phyloP scores from a whole-genome alignment of 257 asterid genomes.

The Primulina eburnea region DNA sequence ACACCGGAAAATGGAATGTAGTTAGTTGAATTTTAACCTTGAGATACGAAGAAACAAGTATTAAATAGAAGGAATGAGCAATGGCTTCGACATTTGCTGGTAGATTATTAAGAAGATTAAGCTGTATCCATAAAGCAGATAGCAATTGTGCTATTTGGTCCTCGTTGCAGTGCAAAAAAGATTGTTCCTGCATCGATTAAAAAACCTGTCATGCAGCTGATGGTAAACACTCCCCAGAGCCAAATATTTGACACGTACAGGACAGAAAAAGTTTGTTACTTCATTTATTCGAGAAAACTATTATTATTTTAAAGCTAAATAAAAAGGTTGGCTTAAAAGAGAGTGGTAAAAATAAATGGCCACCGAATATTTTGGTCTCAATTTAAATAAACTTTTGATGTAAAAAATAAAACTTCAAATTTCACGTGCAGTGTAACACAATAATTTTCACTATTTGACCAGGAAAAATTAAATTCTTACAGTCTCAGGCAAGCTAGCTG shows the following conservation, averaged over 20 bases:
- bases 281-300: neutral
- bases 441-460: neutral
- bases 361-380: neutral
- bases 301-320: neutral
- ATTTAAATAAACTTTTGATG: neutral
- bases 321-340: neutral
- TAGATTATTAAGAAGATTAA: slow-evolving; percentile 66
- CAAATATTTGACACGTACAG: slow-evolving; percentile 5
- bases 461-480: slow-evolving; percentile 38
- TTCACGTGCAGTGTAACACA: neutral
- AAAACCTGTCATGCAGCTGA: slow-evolving; percentile 13
- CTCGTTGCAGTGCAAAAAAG: slow-evolving; percentile 66
- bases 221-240: neutral
- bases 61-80: slow-evolving; percentile 86
- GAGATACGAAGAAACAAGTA: slow-evolving; percentile 57
- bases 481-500: slow-evolving; percentile 56
- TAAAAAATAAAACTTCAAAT: neutral
- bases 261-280: neutral
- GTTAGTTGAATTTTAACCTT: slow-evolving; percentile 46
- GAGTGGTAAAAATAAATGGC: neutral
- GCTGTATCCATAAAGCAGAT: slow-evolving; percentile 84
- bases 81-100: slow-evolving; percentile 92
- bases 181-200: slow-evolving; percentile 58
- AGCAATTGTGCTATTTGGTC: slow-evolving; percentile 85
- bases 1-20: neutral